A percentile compares a stretch with the other conserved stretches of the same genome.
Evolutionary conservation across 176 grass and related monocot species (phyloP).

Genomic region (Tillandsia leiboldiana): DNA sequence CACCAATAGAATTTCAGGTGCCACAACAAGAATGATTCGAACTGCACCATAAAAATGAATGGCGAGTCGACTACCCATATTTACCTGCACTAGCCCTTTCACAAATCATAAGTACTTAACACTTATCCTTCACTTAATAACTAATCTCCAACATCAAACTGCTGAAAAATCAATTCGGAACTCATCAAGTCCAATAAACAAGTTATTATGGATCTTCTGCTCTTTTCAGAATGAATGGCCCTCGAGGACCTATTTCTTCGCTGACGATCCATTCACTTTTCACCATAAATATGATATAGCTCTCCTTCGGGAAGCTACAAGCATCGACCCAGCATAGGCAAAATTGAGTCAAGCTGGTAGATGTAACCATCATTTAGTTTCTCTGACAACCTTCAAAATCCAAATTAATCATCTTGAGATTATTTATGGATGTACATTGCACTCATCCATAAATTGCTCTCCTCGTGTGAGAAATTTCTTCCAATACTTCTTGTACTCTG

Average conservation of each 20-base stretch:
- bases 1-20: constrained; percentile 19
- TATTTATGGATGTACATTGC: constrained; percentile 81
- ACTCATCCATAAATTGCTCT: constrained; percentile 87
- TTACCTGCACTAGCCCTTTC: not conserved
- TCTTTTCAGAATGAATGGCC: constrained; percentile 54
- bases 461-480: constrained; percentile 67
- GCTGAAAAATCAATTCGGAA: not conserved
- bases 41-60: not conserved
- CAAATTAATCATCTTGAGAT: not conserved
- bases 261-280: constrained; percentile 7
- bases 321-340: not conserved
- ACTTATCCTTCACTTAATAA: not conserved
- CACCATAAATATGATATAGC: constrained; percentile 47
- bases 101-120: not conserved
- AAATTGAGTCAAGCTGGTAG: constrained; percentile 17
- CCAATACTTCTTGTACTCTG: constrained; percentile 83
- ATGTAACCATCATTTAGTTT: constrained; percentile 23
- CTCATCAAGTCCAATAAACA: not conserved
- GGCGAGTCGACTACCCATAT: not conserved
- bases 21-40: constrained; percentile 8
- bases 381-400: constrained; percentile 1
- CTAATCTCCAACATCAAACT: not conserved
- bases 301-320: not conserved
- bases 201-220: constrained; percentile 22
- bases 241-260: constrained; percentile 22